Percentiles rank a stretch among this genome's conserved stretches.
These are phyloP conservation scores for Ophiostoma novo-ulmi DNA, from an alignment of 2,329 filamentous ascomycete genomes.

Conservation along the genomic window DNA sequence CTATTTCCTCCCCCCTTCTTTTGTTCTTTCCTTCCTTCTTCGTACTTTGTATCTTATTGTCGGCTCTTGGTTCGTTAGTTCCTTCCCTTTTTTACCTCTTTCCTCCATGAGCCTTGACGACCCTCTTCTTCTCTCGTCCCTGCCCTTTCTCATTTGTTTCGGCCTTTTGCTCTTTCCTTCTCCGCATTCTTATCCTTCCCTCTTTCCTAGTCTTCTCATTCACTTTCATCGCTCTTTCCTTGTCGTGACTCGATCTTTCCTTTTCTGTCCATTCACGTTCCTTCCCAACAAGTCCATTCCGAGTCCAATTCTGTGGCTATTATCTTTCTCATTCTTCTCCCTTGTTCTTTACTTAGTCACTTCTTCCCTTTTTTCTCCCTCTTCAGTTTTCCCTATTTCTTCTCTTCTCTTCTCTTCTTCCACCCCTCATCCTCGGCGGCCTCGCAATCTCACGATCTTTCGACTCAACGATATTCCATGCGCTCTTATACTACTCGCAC, in stretches of 20 bases:
- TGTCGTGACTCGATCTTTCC: conserved; percentile 8
- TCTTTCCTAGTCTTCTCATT: neutral
- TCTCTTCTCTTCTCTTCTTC: neutral
- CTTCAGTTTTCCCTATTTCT: neutral
- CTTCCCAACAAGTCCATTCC: neutral
- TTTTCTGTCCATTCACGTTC: conserved; percentile 13
- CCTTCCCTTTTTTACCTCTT: neutral
- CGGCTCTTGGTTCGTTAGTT: neutral
- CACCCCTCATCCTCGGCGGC: neutral
- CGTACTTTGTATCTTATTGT: neutral
- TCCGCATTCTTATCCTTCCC: neutral
- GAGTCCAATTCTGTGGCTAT: neutral
- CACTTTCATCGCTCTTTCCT: conserved; percentile 3
- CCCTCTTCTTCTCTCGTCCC: neutral
- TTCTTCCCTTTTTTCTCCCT: no score
- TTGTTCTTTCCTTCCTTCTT: conserved; percentile 1
- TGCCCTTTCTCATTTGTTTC: neutral
- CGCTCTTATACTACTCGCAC: no score
- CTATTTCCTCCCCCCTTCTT: conserved; percentile 1
- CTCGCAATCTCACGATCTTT: neutral
- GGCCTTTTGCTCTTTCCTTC: neutral
- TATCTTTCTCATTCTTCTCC: neutral
- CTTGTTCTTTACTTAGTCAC: neutral
- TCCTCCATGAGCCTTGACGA: conserved; percentile 6
- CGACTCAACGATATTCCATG: neutral